These are phyloP conservation scores for Nemania sp. DNA, from an alignment of 2,329 filamentous ascomycete genomes.

Conservation along the genomic window DNA sequence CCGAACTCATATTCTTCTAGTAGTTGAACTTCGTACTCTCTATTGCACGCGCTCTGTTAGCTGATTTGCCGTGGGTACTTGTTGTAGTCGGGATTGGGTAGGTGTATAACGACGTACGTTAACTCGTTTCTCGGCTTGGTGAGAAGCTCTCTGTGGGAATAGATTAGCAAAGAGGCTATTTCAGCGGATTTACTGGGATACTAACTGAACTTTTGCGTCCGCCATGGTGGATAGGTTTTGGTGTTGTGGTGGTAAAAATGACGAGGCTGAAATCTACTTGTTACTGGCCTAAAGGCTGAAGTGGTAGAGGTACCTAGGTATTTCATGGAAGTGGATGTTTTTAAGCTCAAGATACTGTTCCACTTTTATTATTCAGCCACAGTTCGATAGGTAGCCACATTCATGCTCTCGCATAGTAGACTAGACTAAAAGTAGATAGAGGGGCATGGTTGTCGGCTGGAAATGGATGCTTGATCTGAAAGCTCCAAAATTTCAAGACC, in stretches of 20 bases:
- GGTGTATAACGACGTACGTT: constrained; percentile 72
- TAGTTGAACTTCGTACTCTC: constrained; percentile 66
- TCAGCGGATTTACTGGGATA: neutral
- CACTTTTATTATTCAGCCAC: too few relatives aligned
- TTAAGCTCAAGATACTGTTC: too few relatives aligned
- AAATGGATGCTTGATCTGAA: constrained; percentile 2
- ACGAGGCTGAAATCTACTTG: constrained; percentile 41
- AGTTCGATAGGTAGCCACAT: too few relatives aligned
- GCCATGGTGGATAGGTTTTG: constrained; percentile 45
- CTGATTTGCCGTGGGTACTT: neutral
- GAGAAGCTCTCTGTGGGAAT: constrained; percentile 77
- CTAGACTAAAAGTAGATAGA: neutral
- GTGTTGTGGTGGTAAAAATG: constrained; percentile 26
- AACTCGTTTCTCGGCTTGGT: constrained; percentile 90
- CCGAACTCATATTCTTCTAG: constrained; percentile 84
- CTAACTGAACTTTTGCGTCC: constrained; percentile 75
- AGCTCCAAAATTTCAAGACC: constrained; percentile 41
- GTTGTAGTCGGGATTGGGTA: constrained; percentile 37
- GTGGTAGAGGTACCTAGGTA: too few relatives aligned
- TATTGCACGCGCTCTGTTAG: constrained; percentile 38
- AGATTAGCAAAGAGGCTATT: constrained; percentile 12
- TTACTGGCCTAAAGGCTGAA: too few relatives aligned
- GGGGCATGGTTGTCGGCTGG: neutral
- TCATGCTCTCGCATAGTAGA: too few relatives aligned
- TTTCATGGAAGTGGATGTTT: too few relatives aligned